Conservation (phyloP, 495 filamentous ascomycete genomes). For the Aspergillus saccharolyticus region DNA sequence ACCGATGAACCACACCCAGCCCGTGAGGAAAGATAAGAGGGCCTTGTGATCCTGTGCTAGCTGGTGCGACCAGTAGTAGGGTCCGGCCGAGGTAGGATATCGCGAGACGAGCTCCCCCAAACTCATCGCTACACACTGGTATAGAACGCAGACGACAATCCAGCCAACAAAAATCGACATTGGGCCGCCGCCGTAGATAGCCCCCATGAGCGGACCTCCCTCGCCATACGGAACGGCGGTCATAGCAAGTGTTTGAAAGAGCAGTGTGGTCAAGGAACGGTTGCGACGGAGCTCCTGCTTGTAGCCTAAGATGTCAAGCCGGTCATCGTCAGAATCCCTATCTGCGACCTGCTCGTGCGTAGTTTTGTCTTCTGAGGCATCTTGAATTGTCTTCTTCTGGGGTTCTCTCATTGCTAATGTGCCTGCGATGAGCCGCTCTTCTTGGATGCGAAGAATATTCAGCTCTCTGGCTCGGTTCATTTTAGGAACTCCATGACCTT, state of each 20-base stretch:
- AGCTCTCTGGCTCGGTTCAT: not conserved
- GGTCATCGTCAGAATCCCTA: conserved; percentile 5
- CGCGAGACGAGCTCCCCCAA: conserved; percentile 45
- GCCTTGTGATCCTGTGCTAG: conserved; percentile 26
- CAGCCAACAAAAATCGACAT: conserved; percentile 41
- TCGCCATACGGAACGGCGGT: conserved; percentile 38
- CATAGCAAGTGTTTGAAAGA: conserved; percentile 10
- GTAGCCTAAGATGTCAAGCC: conserved; percentile 36
- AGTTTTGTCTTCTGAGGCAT: not conserved
- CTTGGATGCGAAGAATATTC: not conserved
- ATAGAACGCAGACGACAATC: conserved; percentile 36
- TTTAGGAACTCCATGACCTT: not conserved
- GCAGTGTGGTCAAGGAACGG: conserved; percentile 31
- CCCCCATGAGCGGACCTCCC: conserved; percentile 38
- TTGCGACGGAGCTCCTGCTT: conserved; percentile 36
- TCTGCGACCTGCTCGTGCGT: not conserved
- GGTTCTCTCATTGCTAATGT: not conserved
- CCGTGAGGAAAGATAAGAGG: conserved; percentile 58
- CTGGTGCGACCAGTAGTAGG: conserved; percentile 49
- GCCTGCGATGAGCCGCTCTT: not conserved
- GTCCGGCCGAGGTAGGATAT: conserved; percentile 47
- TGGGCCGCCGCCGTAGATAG: conserved; percentile 40
- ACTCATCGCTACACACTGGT: conserved; percentile 38
- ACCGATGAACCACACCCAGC: conserved; percentile 63
- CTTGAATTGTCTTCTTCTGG: not conserved